phyloP scores from a whole-genome alignment of 306 rosid genomes.

The Gastrolobium bilobum region DNA sequence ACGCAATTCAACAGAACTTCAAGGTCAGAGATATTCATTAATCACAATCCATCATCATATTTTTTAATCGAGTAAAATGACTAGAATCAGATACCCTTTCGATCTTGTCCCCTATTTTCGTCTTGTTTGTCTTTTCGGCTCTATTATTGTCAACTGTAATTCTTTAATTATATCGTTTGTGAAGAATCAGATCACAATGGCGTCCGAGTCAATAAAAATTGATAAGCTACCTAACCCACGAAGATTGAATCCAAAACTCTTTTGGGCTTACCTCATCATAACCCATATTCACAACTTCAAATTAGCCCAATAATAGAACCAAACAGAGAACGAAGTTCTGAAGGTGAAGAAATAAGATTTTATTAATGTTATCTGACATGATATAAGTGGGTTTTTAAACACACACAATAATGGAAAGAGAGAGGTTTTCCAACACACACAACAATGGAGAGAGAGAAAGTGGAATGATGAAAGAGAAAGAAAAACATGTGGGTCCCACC shows the following conservation, averaged over 20 bases:
- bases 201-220: not conserved
- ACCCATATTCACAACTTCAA: not conserved
- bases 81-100: not conserved
- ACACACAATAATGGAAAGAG: no score
- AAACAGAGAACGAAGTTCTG: not conserved
- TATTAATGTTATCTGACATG: no score
- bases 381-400: no score
- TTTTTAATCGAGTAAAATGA: not conserved
- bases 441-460: no score
- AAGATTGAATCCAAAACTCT: not conserved
- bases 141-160: not conserved
- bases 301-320: conserved; percentile 10
- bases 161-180: not conserved
- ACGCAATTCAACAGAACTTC: not conserved
- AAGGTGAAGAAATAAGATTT: not conserved
- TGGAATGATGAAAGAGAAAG: no score
- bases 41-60: not conserved
- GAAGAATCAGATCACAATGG: not conserved
- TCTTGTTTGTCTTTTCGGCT: not conserved
- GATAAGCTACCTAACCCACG: not conserved
- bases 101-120: conserved; percentile 19
- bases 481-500: no score
- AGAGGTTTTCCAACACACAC: no score
- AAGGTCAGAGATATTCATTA: not conserved
- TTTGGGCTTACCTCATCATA: not conserved